A percentile compares a stretch with the other conserved stretches of the same genome.
Conservation (phyloP, 768 basidiomycete genomes). For the Crassisporium funariophilum region DNA sequence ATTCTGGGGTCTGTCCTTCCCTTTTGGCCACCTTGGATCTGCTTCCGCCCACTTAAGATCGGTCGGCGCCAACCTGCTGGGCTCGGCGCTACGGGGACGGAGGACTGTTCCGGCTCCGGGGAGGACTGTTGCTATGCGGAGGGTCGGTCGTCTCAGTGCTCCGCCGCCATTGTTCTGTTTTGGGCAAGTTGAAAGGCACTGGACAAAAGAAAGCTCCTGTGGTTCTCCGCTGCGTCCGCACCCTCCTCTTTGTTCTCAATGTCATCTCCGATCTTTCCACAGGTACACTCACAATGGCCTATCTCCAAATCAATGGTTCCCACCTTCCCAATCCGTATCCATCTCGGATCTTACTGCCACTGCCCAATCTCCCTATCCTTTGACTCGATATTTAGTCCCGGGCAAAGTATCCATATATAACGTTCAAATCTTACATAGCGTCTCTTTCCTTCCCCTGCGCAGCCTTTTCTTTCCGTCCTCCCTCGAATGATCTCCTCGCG, state of each 20-base stretch:
- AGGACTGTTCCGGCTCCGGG: slow-evolving; percentile 6
- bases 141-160: slow-evolving; percentile 1
- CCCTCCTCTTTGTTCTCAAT: slow-evolving; percentile 14
- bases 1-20: slow-evolving; percentile 6
- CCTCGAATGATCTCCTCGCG: slow-evolving; percentile 10
- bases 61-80: slow-evolving; percentile 11
- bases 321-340: slow-evolving; percentile 46
- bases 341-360: slow-evolving; percentile 61
- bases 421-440: slow-evolving; percentile 24
- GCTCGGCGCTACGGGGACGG: no score
- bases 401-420: slow-evolving; percentile 25
- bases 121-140: slow-evolving; percentile 3
- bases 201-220: no score
- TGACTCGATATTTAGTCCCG: slow-evolving; percentile 18
- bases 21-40: slow-evolving; percentile 16
- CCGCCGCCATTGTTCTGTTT: slow-evolving; percentile 26
- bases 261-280: slow-evolving; percentile 32
- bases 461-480: slow-evolving; percentile 17
- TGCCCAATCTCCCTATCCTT: slow-evolving; percentile 22
- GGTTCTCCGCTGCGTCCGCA: slow-evolving; percentile 15
- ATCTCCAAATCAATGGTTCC: slow-evolving; percentile 52
- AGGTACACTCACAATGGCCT: no score
- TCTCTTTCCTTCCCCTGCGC: slow-evolving; percentile 23
- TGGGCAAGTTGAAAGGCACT: slow-evolving; percentile 36
- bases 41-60: slow-evolving; percentile 17